Percentiles rank a stretch among this genome's conserved stretches.
These are phyloP conservation scores for Ophiosphaerella narmari DNA, from an alignment of 2,329 filamentous ascomycete genomes.

Conservation along the genomic window DNA sequence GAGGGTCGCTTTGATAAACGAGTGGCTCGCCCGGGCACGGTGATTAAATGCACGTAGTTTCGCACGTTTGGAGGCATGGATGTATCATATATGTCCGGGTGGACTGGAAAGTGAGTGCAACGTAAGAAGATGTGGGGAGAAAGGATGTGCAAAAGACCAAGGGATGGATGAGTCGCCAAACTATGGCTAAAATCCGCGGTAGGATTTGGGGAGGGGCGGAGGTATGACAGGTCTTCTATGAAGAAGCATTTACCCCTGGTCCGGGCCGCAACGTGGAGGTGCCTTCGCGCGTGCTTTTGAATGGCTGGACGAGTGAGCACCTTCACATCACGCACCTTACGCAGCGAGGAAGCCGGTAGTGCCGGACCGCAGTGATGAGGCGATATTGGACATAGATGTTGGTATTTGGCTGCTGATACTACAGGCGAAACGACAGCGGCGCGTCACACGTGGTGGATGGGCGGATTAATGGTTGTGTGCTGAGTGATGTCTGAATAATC, in stretches of 20 bases:
- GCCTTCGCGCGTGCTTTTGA: background rate
- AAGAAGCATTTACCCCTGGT: background rate
- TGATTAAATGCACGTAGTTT: constrained; percentile 8
- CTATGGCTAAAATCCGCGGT: no score
- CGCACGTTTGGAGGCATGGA: constrained; percentile 1
- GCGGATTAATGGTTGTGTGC: constrained; percentile 4
- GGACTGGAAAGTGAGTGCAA: constrained; percentile 1
- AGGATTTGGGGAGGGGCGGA: no score
- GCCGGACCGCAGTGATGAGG: no score
- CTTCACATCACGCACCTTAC: background rate
- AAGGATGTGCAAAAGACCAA: background rate
- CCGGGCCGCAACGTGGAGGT: constrained; percentile 3
- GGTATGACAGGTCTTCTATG: no score
- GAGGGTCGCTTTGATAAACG: constrained; percentile 23
- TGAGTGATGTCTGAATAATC: constrained; percentile 44
- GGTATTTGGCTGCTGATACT: no score
- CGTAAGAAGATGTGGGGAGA: background rate
- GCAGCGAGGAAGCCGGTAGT: no score
- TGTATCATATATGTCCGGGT: constrained; percentile 1
- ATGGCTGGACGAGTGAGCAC: background rate
- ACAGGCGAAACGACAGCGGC: no score
- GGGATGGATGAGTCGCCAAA: no score
- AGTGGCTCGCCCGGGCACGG: constrained; percentile 20
- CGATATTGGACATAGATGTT: background rate
- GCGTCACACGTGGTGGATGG: no score